Conservation (phyloP, 2,329 filamentous ascomycete species). For the Chaetomium sp. region DNA sequence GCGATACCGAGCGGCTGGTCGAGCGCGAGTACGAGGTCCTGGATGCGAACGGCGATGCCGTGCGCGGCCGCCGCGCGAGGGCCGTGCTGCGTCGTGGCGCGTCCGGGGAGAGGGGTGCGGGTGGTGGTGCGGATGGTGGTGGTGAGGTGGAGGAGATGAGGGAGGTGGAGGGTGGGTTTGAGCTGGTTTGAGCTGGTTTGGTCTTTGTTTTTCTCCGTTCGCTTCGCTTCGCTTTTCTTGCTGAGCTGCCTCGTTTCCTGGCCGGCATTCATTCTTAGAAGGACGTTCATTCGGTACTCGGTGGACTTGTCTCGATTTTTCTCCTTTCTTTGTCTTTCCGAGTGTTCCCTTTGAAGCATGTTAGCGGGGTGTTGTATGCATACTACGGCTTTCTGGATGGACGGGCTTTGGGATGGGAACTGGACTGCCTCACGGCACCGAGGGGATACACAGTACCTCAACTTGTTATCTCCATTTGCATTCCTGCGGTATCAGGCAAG, state of each 20-base stretch:
- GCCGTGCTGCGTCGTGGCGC: constrained; percentile 42
- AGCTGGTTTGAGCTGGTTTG: constrained; percentile 40
- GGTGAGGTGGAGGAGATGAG: constrained; percentile 37
- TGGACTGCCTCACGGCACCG: constrained; percentile 1
- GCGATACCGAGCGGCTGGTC: constrained; percentile 49
- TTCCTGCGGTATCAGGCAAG: constrained; percentile 4
- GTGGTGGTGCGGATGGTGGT: constrained; percentile 29
- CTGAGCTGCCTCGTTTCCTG: background rate
- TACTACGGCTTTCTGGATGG: background rate
- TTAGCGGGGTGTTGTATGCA: constrained; percentile 11
- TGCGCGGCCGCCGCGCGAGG: constrained; percentile 49
- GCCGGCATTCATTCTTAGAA: background rate
- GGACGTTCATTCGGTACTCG: background rate
- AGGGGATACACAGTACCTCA: constrained; percentile 3
- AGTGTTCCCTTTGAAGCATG: constrained; percentile 3
- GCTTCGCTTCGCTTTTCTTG: background rate
- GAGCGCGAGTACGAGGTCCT: constrained; percentile 54
- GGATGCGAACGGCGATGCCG: constrained; percentile 48
- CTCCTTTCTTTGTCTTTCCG: background rate
- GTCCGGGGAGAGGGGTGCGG: constrained; percentile 21
- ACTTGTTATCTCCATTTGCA: background rate
- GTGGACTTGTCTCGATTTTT: background rate
- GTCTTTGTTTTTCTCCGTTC: background rate
- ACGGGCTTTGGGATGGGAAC: background rate
- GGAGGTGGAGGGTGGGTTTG: constrained; percentile 48